phyloP scores from a whole-genome alignment of 2,329 filamentous ascomycete genomes.

The Colletotrichum coccodes region DNA sequence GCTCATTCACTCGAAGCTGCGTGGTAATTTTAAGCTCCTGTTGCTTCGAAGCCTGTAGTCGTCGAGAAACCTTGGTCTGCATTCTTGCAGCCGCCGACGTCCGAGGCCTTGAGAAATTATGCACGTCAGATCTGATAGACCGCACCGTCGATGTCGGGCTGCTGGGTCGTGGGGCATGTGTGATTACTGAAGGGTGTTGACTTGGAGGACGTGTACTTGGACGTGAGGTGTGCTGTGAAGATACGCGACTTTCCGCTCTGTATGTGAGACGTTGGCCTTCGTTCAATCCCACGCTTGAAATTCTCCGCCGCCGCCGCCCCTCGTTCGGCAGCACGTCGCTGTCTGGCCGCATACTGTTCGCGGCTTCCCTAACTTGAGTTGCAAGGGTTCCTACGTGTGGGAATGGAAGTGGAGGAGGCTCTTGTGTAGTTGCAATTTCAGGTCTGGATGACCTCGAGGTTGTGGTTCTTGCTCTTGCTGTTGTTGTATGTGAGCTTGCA shows the following conservation, averaged over 20 bases:
- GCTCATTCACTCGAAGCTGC: neutral
- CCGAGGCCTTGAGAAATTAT: constrained; percentile 27
- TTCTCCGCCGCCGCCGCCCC: neutral
- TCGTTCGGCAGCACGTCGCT: constrained; percentile 16
- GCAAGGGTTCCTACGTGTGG: neutral
- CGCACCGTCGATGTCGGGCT: neutral
- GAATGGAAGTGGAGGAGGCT: neutral
- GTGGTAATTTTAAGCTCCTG: neutral
- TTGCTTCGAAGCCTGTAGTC: constrained; percentile 2
- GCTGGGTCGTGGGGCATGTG: neutral
- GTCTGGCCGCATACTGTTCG: constrained; percentile 5
- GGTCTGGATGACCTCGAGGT: neutral
- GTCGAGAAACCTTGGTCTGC: constrained; percentile 17
- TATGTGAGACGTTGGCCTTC: neutral
- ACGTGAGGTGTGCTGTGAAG: neutral
- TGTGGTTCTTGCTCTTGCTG: too few species aligned
- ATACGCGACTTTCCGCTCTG: neutral
- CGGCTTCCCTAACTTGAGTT: neutral
- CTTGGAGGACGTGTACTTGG: neutral
- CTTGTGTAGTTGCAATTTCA: neutral
- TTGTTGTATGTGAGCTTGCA: neutral
- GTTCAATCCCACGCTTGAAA: neutral
- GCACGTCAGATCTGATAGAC: neutral
- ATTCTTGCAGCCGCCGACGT: constrained; percentile 26
- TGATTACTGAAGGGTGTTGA: neutral